phyloP scores from a whole-genome alignment of 805 yeast species.

The Kodamaea sagamina region DNA sequence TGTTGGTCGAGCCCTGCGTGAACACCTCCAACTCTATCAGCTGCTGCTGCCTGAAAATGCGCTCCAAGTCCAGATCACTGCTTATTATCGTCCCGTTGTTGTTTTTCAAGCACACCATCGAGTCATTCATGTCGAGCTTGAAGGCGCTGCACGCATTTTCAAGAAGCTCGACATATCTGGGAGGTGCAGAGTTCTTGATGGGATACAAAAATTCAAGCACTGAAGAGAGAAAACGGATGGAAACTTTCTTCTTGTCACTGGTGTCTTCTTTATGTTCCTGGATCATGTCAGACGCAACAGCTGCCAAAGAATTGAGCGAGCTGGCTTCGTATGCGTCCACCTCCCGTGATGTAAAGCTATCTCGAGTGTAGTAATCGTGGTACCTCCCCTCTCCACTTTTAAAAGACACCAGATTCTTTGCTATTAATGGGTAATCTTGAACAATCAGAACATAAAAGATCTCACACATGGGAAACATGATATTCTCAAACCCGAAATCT shows the following conservation, averaged over 20 bases:
- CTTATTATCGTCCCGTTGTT: constrained; percentile 28
- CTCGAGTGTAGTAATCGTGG: constrained; percentile 8
- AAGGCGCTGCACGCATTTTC: constrained; percentile 78
- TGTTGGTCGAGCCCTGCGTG: constrained; percentile 34
- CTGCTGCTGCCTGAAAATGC: constrained; percentile 34
- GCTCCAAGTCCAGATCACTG: constrained; percentile 40
- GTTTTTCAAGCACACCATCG: constrained; percentile 30
- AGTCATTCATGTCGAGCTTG: constrained; percentile 26
- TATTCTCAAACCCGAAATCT: constrained; percentile 77
- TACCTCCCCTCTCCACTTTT: constrained; percentile 7
- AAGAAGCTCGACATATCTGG: constrained; percentile 73
- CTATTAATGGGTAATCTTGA: constrained; percentile 64
- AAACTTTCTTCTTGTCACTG: constrained; percentile 29
- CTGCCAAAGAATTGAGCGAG: constrained; percentile 34
- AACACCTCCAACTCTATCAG: constrained; percentile 40
- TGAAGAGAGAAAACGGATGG: constrained; percentile 53
- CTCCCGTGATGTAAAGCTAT: constrained; percentile 7
- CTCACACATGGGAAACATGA: constrained; percentile 67
- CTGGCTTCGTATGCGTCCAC: constrained; percentile 10
- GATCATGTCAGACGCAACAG: constrained; percentile 33
- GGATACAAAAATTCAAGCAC: constrained; percentile 67
- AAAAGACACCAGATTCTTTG: constrained; percentile 41
- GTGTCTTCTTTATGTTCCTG: constrained; percentile 12
- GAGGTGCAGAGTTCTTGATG: constrained; percentile 69
- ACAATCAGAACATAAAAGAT: constrained; percentile 61